These are phyloP conservation scores for Chondrus crispus DNA, from an alignment of 23 red algal genomes.

Conservation along the genomic window DNA sequence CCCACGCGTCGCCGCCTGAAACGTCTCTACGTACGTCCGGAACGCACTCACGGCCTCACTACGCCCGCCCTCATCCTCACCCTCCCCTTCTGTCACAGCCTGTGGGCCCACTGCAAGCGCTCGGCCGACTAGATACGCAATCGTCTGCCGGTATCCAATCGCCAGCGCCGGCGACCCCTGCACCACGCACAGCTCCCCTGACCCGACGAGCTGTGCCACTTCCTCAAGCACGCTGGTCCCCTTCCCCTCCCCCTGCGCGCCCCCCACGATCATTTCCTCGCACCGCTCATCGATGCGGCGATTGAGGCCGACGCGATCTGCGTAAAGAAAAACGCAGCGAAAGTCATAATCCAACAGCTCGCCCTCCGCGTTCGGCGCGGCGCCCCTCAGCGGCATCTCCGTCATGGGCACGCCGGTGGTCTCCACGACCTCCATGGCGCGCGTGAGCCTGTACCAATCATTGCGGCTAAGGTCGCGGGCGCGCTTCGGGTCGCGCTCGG, in stretches of 20 bases:
- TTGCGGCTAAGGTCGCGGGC: constrained; percentile 61
- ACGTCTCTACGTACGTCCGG: constrained; percentile 53
- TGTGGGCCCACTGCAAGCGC: not conserved
- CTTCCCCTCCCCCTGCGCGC: not conserved
- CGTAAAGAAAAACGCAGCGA: constrained; percentile 88
- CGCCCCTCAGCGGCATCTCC: constrained; percentile 67
- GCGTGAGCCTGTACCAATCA: constrained; percentile 95
- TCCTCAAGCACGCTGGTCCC: constrained; percentile 50
- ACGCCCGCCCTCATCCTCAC: not conserved
- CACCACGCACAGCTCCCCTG: not conserved
- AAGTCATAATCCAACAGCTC: constrained; percentile 51
- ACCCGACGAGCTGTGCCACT: constrained; percentile 28
- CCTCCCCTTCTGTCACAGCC: not conserved
- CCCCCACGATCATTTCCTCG: constrained; percentile 74
- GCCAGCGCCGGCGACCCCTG: constrained; percentile 49
- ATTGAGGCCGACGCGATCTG: constrained; percentile 52
- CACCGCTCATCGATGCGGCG: constrained; percentile 84
- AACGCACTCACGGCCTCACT: constrained; percentile 6
- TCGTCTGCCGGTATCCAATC: constrained; percentile 94
- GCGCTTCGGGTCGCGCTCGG: constrained; percentile 57
- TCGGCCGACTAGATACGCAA: constrained; percentile 62
- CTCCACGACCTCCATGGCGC: constrained; percentile 77
- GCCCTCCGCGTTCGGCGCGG: constrained; percentile 27
- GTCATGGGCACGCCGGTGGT: constrained; percentile 64
- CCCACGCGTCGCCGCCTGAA: constrained; percentile 73